phyloP scores from a whole-genome alignment of 1,284 basidiomycete genomes.

The Pseudozyma thailandica region DNA sequence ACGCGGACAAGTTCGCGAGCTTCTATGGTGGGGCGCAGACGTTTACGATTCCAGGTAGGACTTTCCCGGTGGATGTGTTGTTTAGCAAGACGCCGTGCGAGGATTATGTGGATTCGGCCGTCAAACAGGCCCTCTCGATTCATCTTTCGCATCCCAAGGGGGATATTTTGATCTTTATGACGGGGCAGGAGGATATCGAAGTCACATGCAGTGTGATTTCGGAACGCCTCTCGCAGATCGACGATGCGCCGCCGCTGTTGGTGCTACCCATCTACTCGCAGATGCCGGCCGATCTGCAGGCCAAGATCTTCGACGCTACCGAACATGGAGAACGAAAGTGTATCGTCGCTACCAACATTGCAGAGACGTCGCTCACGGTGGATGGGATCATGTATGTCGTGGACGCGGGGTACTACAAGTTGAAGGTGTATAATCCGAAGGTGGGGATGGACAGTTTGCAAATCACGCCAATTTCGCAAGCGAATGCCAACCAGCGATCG shows the following conservation, averaged over 20 bases:
- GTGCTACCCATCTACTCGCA: slow-evolving; percentile 98
- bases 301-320: slow-evolving; percentile 95
- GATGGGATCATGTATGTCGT: slow-evolving; percentile 98
- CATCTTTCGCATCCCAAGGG: slow-evolving; percentile 93
- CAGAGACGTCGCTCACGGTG: slow-evolving; percentile 92
- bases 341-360: slow-evolving; percentile 98
- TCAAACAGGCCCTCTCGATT: slow-evolving; percentile 96
- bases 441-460: slow-evolving; percentile 99
- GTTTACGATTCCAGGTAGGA: slow-evolving; percentile 96
- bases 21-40: slow-evolving; percentile 96
- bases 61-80: slow-evolving; percentile 96
- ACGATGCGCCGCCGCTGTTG: slow-evolving; percentile 85
- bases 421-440: slow-evolving; percentile 98
- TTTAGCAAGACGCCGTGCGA: slow-evolving; percentile 97
- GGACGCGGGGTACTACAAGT: slow-evolving; percentile 94
- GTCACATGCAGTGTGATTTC: slow-evolving; percentile 61
- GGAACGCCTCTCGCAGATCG: slow-evolving; percentile 90
- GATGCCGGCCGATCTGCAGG: slow-evolving; percentile 98
- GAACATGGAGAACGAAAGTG: slow-evolving; percentile 94
- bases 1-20: slow-evolving; percentile 90
- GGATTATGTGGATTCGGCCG: slow-evolving; percentile 96
- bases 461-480: slow-evolving; percentile 94
- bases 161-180: slow-evolving; percentile 99
- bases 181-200: slow-evolving; percentile 99
- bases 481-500: slow-evolving; percentile 93